Conservation (phyloP, 2,329 filamentous ascomycete genomes). For the Alternaria metachromatica region DNA sequence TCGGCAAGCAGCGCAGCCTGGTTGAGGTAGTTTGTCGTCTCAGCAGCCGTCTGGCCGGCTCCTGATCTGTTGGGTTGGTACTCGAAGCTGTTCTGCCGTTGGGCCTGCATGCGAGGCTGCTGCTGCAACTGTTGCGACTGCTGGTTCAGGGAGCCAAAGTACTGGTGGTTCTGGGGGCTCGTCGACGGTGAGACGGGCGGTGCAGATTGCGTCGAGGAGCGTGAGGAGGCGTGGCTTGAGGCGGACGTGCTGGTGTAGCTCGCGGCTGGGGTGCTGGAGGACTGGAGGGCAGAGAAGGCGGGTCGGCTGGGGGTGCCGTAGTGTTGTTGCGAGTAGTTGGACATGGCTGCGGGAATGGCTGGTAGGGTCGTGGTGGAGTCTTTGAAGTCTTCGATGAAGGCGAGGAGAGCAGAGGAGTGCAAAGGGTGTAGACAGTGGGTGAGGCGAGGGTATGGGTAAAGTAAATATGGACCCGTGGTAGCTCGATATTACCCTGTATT, state of each 20-base stretch:
- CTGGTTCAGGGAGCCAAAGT: constrained; percentile 38
- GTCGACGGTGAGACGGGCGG: constrained; percentile 45
- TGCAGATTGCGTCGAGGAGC: constrained; percentile 42
- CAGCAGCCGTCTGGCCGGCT: constrained; percentile 47
- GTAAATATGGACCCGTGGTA: constrained; percentile 25
- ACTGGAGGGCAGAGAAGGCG: constrained; percentile 47
- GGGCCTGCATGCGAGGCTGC: constrained; percentile 37
- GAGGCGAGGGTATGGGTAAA: constrained; percentile 23
- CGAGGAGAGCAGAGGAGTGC: background rate
- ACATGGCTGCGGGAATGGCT: constrained; percentile 19
- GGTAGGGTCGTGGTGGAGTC: background rate
- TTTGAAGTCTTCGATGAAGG: background rate
- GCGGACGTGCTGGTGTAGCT: constrained; percentile 54
- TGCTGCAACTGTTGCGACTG: constrained; percentile 38
- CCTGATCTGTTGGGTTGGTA: constrained; percentile 45
- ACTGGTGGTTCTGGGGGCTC: constrained; percentile 41
- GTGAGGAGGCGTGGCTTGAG: constrained; percentile 45
- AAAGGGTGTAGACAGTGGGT: constrained; percentile 1
- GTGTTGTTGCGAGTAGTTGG: constrained; percentile 27
- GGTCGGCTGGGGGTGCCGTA: constrained; percentile 33
- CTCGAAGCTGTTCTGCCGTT: constrained; percentile 39
- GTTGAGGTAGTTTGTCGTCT: constrained; percentile 70
- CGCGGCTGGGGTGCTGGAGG: constrained; percentile 33
- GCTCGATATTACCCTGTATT: constrained; percentile 27
- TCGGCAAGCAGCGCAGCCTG: constrained; percentile 89